These are phyloP conservation scores for Tulasnella sp. DNA, from an alignment of 768 basidiomycete species.

Conservation along the genomic window DNA sequence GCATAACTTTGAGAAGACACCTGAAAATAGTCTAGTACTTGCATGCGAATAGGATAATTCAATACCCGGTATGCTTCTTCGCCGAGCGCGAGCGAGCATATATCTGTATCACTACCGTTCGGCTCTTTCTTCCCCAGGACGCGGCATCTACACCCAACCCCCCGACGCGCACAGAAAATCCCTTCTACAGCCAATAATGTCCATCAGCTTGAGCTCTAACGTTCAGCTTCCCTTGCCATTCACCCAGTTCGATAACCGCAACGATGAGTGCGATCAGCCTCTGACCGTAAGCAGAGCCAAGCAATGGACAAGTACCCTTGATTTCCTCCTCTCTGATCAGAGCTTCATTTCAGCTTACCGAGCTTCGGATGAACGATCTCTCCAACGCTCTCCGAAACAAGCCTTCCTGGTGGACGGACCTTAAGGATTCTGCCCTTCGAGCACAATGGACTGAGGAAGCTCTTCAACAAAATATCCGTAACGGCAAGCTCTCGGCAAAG, in stretches of 20 bases:
- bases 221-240: neutral
- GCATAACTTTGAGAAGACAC: neutral
- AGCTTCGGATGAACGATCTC: conserved; percentile 21
- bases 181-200: neutral
- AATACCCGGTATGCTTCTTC: neutral
- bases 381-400: conserved; percentile 24
- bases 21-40: neutral
- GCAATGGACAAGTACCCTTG: neutral
- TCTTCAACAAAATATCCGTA: neutral
- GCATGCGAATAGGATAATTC: neutral
- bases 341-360: neutral
- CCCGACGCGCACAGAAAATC: neutral
- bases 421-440: conserved; percentile 9
- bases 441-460: conserved; percentile 17
- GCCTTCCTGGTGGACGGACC: conserved; percentile 27
- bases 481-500: neutral
- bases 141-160: neutral
- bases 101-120: neutral
- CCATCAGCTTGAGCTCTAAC: neutral
- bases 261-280: neutral
- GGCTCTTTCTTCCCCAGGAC: neutral
- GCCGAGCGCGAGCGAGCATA: neutral
- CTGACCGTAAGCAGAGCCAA: neutral
- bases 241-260: neutral
- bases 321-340: neutral